Evolutionary conservation across 1,284 basidiomycete genomes (phyloP), one percentile per base, ranked within the genome.

Genomic region (Sanguinoderma infundibulare): DNA sequence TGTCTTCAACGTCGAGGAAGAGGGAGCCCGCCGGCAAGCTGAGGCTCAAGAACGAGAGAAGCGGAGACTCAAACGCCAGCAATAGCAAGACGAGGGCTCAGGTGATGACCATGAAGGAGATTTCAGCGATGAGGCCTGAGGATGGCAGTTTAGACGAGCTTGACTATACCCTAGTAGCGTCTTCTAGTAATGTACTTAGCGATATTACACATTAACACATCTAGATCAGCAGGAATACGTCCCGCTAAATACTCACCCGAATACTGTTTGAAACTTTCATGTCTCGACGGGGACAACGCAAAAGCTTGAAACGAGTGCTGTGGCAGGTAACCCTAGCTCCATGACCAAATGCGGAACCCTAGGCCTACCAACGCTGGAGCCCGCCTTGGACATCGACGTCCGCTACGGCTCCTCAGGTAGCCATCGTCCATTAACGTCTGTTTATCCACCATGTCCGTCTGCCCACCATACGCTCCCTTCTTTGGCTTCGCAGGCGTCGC

Each of bases 401-500:
- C 40, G 32, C 50, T 20, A 59, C 57, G 57, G 47, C 24, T 49
- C 20, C 34, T 24, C 40, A 24, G 51, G 46, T 47, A 47, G 58
- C 58, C 58, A 26, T 46, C 58, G 39, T 46, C 24, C 5, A n/a
- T 32, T 20, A 7, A 15, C 12, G 26, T 36, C 50, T 52, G 15
- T 50, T 24, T 40, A 22, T 26, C 26, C 60, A 64, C 53, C 57
- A 77, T 77, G 76, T 77, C 76, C 32, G 30, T 78, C 61, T 94
- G 92, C 74, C 91, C 91, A 62, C 90, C 91, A 35, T 94, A 89
- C 70, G 91, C 91, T 62, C 90, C 92, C 44, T 94, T 94, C 83
- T 93, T 94, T 72, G 92, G 92, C 32, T 91, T 94, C 74, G 91
- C 87, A 55, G 92, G 91, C 53, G 91, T 94, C 39, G 89, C 91